Conservation (phyloP, 345 rosid species). For the Reutealis trisperma region DNA sequence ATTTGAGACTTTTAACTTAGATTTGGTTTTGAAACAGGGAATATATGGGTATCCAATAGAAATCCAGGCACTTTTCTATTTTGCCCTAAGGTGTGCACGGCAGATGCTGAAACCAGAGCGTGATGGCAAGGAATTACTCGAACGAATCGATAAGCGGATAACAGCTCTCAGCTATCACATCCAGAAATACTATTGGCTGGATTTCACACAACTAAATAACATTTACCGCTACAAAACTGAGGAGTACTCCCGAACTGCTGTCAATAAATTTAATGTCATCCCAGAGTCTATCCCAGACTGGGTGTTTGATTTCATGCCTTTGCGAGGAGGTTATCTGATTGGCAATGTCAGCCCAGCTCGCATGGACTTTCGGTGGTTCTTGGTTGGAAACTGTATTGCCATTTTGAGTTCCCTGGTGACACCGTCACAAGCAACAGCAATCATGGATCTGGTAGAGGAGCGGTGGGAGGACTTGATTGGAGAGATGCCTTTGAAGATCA, state of each 20-base stretch:
- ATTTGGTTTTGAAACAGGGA: constrained; percentile 28
- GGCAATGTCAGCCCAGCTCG: constrained; percentile 28
- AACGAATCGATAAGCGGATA: constrained; percentile 48
- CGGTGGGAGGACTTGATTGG: constrained; percentile 25
- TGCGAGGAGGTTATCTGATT: constrained; percentile 26
- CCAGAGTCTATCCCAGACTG: constrained; percentile 23
- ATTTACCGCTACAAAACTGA: constrained; percentile 60
- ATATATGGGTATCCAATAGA: constrained; percentile 50
- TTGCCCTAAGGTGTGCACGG: constrained; percentile 55
- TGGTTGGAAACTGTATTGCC: constrained; percentile 21
- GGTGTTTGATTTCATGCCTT: constrained; percentile 30
- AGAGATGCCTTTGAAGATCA: constrained; percentile 28
- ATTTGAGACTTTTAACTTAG: constrained; percentile 3
- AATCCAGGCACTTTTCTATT: constrained; percentile 62
- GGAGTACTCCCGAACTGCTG: constrained; percentile 36
- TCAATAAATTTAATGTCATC: constrained; percentile 16
- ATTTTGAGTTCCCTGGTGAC: constrained; percentile 23
- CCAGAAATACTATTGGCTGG: constrained; percentile 52
- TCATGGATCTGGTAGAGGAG: constrained; percentile 24
- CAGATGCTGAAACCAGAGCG: constrained; percentile 58
- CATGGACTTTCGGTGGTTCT: constrained; percentile 28
- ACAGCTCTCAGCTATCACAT: constrained; percentile 56
- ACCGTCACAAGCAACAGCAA: constrained; percentile 22
- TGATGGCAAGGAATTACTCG: constrained; percentile 52
- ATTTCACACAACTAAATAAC: constrained; percentile 48